A percentile compares a stretch with the other conserved stretches of the same genome.
phyloP scores from a whole-genome alignment of 345 rosid genomes.

The Kandelia obovata region DNA sequence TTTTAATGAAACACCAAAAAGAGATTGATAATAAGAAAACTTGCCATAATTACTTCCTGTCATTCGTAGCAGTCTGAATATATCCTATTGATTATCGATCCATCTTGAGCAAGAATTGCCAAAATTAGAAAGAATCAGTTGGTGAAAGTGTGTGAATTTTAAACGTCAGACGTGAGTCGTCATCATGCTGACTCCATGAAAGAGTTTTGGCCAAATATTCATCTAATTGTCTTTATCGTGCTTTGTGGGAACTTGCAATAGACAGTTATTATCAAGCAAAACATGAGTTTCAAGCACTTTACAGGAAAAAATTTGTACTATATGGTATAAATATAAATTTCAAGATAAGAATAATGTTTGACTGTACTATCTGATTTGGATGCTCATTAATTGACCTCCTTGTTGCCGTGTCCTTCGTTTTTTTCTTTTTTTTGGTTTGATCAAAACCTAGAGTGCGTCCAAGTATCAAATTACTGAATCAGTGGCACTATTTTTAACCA shows the following conservation, averaged over 20 bases:
- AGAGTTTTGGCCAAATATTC: background rate
- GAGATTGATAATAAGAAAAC: no score
- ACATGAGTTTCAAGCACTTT: constrained; percentile 30
- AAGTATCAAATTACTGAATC: no score
- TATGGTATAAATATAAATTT: background rate
- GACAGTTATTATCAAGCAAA: constrained; percentile 9
- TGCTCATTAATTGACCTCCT: constrained; percentile 10
- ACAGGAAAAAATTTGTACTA: constrained; percentile 9
- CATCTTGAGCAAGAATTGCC: background rate
- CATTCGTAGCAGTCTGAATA: no score
- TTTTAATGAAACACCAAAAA: no score
- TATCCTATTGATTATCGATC: no score
- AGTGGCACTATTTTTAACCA: no score
- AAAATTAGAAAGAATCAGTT: background rate
- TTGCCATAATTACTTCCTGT: no score
- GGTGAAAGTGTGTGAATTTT: background rate
- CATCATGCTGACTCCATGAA: constrained; percentile 13
- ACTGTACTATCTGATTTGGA: no score
- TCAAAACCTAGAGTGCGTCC: no score
- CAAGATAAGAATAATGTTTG: no score
- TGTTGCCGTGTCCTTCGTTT: background rate
- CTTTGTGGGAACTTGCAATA: constrained; percentile 2
- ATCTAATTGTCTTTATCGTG: constrained; percentile 34
- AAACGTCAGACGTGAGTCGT: constrained; percentile 28
- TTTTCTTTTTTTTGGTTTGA: background rate